A percentile compares a stretch with the other conserved stretches of the same genome.
phyloP scores from a whole-genome alignment of 176 grass and related monocot genomes.

The Melocanna baccifera region DNA sequence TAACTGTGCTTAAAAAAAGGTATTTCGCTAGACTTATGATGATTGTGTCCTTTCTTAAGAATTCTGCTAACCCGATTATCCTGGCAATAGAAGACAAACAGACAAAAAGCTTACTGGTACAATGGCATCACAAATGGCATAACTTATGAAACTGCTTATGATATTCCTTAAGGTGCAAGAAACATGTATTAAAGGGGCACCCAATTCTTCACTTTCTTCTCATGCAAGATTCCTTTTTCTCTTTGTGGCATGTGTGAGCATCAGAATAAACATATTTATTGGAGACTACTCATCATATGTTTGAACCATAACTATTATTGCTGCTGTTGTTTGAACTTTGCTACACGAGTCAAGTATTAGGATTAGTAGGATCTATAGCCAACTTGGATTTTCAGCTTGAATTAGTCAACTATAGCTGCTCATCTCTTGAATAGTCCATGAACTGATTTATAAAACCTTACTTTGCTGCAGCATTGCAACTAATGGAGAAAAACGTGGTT shows the following conservation, averaged over 20 bases:
- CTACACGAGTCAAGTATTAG: background rate
- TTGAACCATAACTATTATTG: conserved; percentile 12
- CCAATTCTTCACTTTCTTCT: conserved; percentile 34
- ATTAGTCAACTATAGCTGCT: background rate
- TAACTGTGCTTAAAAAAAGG: conserved; percentile 9
- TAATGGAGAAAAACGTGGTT: conserved; percentile 68
- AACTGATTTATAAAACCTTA: conserved; percentile 37
- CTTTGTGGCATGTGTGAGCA: conserved; percentile 14
- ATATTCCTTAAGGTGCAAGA: conserved; percentile 34
- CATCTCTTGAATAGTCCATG: conserved; percentile 21
- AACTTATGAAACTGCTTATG: conserved; percentile 20
- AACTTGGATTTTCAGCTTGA: background rate
- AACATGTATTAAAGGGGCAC: conserved; percentile 23
- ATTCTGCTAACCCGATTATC: conserved; percentile 4
- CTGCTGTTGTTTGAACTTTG: background rate
- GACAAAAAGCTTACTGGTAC: conserved; percentile 42
- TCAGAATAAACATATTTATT: conserved; percentile 11
- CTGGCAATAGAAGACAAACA: conserved; percentile 34
- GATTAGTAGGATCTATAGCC: background rate
- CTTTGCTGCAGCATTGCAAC: conserved; percentile 53
- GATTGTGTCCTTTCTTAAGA: conserved; percentile 30
- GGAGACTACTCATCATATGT: background rate
- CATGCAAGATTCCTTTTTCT: conserved; percentile 25
- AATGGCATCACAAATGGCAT: conserved; percentile 12
- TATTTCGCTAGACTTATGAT: conserved; percentile 5